Conservation (phyloP, 1,284 basidiomycete genomes). For the Pseudozyma hubeiensis region DNA sequence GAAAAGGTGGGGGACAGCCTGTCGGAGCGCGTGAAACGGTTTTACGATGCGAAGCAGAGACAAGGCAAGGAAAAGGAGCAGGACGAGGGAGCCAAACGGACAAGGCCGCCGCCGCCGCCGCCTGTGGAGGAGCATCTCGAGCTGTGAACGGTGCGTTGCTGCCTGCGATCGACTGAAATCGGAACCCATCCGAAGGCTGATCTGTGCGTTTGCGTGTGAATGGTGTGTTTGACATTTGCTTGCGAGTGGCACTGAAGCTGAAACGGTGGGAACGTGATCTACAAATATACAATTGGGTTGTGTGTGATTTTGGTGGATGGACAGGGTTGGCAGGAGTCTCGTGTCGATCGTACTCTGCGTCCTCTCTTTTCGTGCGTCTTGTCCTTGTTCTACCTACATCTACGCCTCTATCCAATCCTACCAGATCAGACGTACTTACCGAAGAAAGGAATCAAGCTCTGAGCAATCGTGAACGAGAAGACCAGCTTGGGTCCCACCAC, state of each 20-base stretch:
- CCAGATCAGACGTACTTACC: constrained; percentile 73
- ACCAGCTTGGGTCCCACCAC: constrained; percentile 98
- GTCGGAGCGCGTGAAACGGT: constrained; percentile 44
- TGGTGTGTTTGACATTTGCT: constrained; percentile 6
- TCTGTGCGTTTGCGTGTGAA: constrained; percentile 1
- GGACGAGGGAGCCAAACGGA: not conserved
- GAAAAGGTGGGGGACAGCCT: constrained; percentile 47
- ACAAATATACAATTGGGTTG: constrained; percentile 1
- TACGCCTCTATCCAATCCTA: not conserved
- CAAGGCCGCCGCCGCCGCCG: not conserved
- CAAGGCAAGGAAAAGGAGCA: constrained; percentile 1
- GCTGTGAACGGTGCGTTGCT: constrained; percentile 5
- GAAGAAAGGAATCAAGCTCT: constrained; percentile 93
- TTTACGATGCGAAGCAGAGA: constrained; percentile 36
- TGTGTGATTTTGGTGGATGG: not conserved
- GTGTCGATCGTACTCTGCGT: not conserved
- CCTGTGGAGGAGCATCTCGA: constrained; percentile 17
- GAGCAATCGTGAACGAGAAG: constrained; percentile 96
- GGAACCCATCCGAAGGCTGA: too few relatives aligned
- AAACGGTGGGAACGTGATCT: constrained; percentile 4
- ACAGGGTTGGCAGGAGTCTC: too few relatives aligned
- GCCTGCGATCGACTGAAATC: not conserved
- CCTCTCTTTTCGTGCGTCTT: not conserved
- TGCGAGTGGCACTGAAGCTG: not conserved
- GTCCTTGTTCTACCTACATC: not conserved